Percentiles rank a stretch among this genome's conserved stretches.
Evolutionary conservation across 305 asterid genomes (phyloP).

Genomic region (Ajuga reptans): DNA sequence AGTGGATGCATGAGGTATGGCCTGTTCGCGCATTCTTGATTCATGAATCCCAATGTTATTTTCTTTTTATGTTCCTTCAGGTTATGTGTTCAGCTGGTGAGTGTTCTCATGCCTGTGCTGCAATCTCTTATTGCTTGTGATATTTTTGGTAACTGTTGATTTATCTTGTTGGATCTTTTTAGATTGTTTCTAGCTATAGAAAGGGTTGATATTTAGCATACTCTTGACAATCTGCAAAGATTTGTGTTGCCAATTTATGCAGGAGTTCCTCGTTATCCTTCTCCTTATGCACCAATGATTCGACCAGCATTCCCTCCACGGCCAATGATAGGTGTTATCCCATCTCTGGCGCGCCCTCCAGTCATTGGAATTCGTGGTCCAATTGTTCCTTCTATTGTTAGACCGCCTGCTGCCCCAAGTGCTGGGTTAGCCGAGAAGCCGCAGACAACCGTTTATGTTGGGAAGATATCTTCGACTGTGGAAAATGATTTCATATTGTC

Average conservation of each 20-base stretch:
- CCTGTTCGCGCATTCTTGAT: conserved; percentile 46
- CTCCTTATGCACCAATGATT: conserved; percentile 55
- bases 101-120: conserved; percentile 85
- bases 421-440: conserved; percentile 54
- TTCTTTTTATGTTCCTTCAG: conserved; percentile 77
- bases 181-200: conserved; percentile 25
- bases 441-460: conserved; percentile 82
- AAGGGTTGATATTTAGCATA: conserved; percentile 25
- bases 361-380: conserved; percentile 64
- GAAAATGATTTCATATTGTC: conserved; percentile 87
- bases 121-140: conserved; percentile 86
- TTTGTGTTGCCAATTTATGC: conserved; percentile 48
- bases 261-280: conserved; percentile 71
- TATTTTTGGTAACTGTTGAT: conserved; percentile 70
- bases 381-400: conserved; percentile 45
- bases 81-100: conserved; percentile 90
- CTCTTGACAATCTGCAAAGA: conserved; percentile 73
- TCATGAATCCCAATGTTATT: conserved; percentile 53
- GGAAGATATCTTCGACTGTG: conserved; percentile 82
- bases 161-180: conserved; percentile 43
- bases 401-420: conserved; percentile 45
- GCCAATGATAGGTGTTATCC: conserved; percentile 54
- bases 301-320: conserved; percentile 71
- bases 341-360: conserved; percentile 72
- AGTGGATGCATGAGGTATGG: conserved; percentile 78